Base-by-base conservation (phyloP, 768 basidiomycete genomes). In the Trametopsis cervina region DNA sequence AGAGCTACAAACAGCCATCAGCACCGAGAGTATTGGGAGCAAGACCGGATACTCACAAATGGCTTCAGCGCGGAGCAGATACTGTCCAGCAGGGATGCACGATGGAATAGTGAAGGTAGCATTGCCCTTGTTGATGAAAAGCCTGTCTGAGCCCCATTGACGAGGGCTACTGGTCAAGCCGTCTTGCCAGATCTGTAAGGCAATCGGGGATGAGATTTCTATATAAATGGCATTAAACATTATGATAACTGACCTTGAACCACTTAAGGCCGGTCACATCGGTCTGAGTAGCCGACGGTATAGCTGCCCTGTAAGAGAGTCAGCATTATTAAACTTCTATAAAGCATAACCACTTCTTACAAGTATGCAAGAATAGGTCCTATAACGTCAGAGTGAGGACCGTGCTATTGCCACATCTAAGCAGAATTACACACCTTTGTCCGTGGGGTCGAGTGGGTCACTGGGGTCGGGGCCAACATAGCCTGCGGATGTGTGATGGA, bases 1-100 rank as follows among this genome's bases (percentile, higher is more conserved):
- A 76, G 60, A 43, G 72, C 74, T 75, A 42, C 9, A 33, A 33
- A 15, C 6, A 7, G 15, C 4, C 18, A 26, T 4, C n/a, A 21
- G 23, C 18, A 35, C 15, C 48, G 24, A 4, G 2, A 26, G 21
- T 7, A n/a, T n/a, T n/a, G n/a, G n/a, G n/a, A n/a, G n/a, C n/a
- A n/a, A n/a, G n/a, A 37, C 3, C 7, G 39, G 15, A 22, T 38
- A 38, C 63, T 20, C 54, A 75, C 73, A 76, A 17, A 47, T 47
- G 22, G 35, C 12, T 25, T 47, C 46, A 3, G 33, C 46, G 9
- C 46, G 46, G 4, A 47, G 17, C 5, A 47, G 36, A 21, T 47
- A 47, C 25, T 47, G 46, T 4, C 63, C 63, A 13, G 56, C 33
- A 1, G 46, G 37, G 35, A 64, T 57, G 41, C 63, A 64, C 6